Base-by-base conservation (phyloP, 148 eudicot genomes). In the Nyssa sinensis region DNA sequence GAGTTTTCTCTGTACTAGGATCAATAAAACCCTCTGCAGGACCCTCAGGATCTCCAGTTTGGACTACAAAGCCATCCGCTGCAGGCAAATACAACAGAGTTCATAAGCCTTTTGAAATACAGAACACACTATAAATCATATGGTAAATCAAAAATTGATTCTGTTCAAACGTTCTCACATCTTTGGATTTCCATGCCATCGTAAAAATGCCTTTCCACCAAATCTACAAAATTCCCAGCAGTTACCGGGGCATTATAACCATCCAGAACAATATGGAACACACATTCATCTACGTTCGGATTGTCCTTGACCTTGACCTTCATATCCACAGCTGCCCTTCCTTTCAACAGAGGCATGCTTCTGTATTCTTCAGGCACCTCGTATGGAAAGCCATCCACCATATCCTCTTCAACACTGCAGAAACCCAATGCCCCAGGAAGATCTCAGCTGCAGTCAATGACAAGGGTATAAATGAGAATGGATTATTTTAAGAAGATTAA, bases 321-420 rank as follows among this genome's bases (percentile, higher is more conserved):
- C 99, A 95, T 92, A 80, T 95, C 91, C 75, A 95, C 97, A 37
- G 91, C 77, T 77, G 99, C 99, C 87, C 99, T 85, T 70, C 99
- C 99, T 87, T 95, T 95, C 75, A 95, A 71, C 33, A 95, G 85
- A 63, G 99, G 99, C 99, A 89, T 84, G 53, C 77, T 86, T 64
- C 68, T 86, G 78, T 89, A 95, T 75, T 95, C 99, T 83, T 95
- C 99, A 53, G 99, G 99, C 62, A 95, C 97, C 77, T 95, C 97
- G 49, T 85, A 95, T 7, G 96, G 99, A 80, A 95, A 95, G 75
- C 93, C 94, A 80, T 88, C 99, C 65, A 95, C 93, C 99, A 95
- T 95, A 78, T 95, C 97, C 92, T 95, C 99, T 95, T 95, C 99
- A 88, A 95, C 99, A 87, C 99, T 95, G 99, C 98, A 89, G 92